These are phyloP conservation scores for Penicillium canariense DNA, from an alignment of 495 filamentous ascomycete genomes.

Conservation along the genomic window DNA sequence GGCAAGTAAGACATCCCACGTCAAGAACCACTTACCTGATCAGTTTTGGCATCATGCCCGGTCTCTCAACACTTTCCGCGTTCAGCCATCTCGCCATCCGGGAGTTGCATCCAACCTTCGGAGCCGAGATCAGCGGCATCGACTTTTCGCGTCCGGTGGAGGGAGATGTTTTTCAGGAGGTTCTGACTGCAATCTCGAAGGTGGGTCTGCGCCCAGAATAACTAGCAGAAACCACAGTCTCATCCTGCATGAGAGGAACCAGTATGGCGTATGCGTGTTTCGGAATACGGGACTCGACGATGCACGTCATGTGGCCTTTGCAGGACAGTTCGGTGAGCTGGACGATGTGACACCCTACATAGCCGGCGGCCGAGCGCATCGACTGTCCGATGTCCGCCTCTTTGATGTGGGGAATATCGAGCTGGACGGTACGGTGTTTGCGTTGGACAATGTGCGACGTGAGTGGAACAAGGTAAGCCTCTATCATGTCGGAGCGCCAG, in stretches of 20 bases:
- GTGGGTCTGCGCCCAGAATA: neutral
- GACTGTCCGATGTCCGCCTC: conserved; percentile 49
- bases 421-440: conserved; percentile 30
- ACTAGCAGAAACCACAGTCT: neutral
- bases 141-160: conserved; percentile 43
- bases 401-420: conserved; percentile 55
- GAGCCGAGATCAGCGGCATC: conserved; percentile 52
- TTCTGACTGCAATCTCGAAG: conserved; percentile 15
- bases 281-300: conserved; percentile 53
- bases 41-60: conserved; percentile 5
- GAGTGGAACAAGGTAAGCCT: conserved; percentile 34
- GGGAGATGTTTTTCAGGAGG: conserved; percentile 47
- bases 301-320: conserved; percentile 52
- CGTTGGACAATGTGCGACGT: conserved; percentile 21
- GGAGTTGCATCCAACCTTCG: conserved; percentile 53
- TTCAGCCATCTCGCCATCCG: conserved; percentile 28
- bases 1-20: neutral
- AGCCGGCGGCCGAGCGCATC: conserved; percentile 41
- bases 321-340: conserved; percentile 53
- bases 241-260: neutral
- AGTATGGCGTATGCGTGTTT: conserved; percentile 60
- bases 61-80: neutral
- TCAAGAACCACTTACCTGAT: neutral
- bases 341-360: conserved; percentile 58
- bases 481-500: too few relatives aligned